Evolutionary conservation across 1,284 basidiomycete species (phyloP), one percentile per base, ranked within the genome.

Genomic region (Stygiomarasmius scandens): DNA sequence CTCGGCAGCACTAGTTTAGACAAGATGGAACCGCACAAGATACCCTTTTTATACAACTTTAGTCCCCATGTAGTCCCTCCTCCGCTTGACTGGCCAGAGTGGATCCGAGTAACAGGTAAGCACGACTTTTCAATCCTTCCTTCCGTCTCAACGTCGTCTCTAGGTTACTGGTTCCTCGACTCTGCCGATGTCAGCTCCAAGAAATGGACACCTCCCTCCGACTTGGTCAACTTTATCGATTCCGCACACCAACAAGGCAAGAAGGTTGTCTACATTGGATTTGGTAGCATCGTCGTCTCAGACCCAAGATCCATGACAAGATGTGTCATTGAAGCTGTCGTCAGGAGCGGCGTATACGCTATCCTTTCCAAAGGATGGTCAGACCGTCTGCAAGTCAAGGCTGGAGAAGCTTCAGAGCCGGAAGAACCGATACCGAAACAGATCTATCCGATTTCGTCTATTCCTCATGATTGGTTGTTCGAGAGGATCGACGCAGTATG

Each of bases 291-390:
- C 61, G 95, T 99, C 50, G 96, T 99, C 20, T 90, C 94, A 10
- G 95, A 99, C 72, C 95, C 96, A 1, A 89, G 86, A 65, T 84
- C 85, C 43, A 95, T 98, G 90, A 98, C 95, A 0, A 85, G 87
- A 47, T 92, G 87, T 66, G 90, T 99, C 51, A 82, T 96, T 44
- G 92, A 97, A 48, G 94, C 96, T 8, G 89, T 98, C 48, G 71
- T 89, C 14, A 83, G 86, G 60, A 92, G 91, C 65, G 94, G 90
- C 3, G 93, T 97, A 10, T 83, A 87, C 70, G 95, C 94, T 16
- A 95, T 99, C 63, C 77, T 99, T 24, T 96, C 95, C 41, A 98
- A 98, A 74, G 96, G 96, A 32, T 99, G 96, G 96, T 97, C 94
- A 2, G 96, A 98, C 72, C 84, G 96, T 51, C 79, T 93, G n/a